Evolutionary conservation across 805 yeast genomes (phyloP).

Genomic region (Metschnikowia arizonensis): DNA sequence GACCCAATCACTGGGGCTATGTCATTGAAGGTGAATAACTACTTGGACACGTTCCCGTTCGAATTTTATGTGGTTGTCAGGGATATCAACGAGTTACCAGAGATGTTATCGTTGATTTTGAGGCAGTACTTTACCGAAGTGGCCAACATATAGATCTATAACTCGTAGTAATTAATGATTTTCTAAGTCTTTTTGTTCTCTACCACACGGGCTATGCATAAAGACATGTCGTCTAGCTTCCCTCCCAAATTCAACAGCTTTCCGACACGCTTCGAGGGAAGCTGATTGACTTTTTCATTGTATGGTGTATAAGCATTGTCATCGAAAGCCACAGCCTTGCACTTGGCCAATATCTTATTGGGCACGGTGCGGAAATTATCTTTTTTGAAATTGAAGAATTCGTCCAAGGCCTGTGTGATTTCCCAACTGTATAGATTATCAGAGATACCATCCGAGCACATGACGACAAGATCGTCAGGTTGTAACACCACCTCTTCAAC

Average conservation of each 20-base stretch:
- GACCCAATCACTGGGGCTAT: constrained; percentile 61
- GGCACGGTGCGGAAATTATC: constrained; percentile 38
- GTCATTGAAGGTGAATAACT: constrained; percentile 73
- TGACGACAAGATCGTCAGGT: constrained; percentile 40
- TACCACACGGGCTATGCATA: constrained; percentile 45
- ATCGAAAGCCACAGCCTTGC: constrained; percentile 50
- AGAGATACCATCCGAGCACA: constrained; percentile 53
- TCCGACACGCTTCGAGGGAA: constrained; percentile 31
- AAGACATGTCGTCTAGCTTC: constrained; percentile 51
- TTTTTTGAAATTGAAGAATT: constrained; percentile 25
- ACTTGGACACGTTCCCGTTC: constrained; percentile 92
- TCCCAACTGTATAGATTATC: constrained; percentile 51
- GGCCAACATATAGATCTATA: constrained; percentile 19
- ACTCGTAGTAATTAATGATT: not conserved
- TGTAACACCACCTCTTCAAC: constrained; percentile 38
- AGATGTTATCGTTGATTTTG: constrained; percentile 80
- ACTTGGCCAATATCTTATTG: constrained; percentile 36
- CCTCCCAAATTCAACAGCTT: constrained; percentile 44
- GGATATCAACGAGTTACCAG: constrained; percentile 84
- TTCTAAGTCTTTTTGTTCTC: constrained; percentile 7
- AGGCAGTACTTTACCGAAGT: constrained; percentile 86
- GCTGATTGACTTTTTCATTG: constrained; percentile 46
- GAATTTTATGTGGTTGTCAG: constrained; percentile 94
- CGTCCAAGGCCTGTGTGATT: constrained; percentile 36
- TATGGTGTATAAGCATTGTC: constrained; percentile 52